Conservation (phyloP, 371 early-diverging fungal genomes). For the Mucor sp. region DNA sequence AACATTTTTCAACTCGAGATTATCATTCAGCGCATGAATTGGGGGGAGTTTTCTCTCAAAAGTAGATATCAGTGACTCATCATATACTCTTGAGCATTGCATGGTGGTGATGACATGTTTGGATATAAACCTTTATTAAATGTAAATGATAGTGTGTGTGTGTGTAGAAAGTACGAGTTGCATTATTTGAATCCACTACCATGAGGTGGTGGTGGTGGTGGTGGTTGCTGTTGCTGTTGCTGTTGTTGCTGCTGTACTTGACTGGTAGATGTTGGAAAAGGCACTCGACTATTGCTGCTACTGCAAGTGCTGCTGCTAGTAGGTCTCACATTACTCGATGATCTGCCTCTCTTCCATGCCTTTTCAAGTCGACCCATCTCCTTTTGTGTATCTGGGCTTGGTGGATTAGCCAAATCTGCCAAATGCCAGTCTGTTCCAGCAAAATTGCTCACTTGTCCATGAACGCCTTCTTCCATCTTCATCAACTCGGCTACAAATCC, state of each 20-base stretch:
- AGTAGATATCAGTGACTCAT: too few relatives aligned
- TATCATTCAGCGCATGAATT: too few relatives aligned
- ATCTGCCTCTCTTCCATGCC: slow-evolving; percentile 11
- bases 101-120: too few relatives aligned
- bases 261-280: not conserved
- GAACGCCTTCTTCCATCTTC: slow-evolving; percentile 70
- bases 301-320: not conserved
- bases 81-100: too few relatives aligned
- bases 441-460: slow-evolving; percentile 55
- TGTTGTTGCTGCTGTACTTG: not conserved
- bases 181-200: too few relatives aligned
- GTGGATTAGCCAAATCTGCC: slow-evolving; percentile 11
- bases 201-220: not conserved
- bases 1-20: not conserved
- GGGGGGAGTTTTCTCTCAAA: too few relatives aligned
- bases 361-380: slow-evolving; percentile 23
- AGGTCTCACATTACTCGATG: not conserved
- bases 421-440: slow-evolving; percentile 45
- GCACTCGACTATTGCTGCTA: not conserved
- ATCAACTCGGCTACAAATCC: slow-evolving; percentile 81
- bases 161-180: too few relatives aligned
- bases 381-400: slow-evolving; percentile 21
- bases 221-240: not conserved
- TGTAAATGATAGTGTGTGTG: too few relatives aligned
- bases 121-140: too few relatives aligned